Conservation (phyloP, 257 asterid species). For the Penstemon eatonii region DNA sequence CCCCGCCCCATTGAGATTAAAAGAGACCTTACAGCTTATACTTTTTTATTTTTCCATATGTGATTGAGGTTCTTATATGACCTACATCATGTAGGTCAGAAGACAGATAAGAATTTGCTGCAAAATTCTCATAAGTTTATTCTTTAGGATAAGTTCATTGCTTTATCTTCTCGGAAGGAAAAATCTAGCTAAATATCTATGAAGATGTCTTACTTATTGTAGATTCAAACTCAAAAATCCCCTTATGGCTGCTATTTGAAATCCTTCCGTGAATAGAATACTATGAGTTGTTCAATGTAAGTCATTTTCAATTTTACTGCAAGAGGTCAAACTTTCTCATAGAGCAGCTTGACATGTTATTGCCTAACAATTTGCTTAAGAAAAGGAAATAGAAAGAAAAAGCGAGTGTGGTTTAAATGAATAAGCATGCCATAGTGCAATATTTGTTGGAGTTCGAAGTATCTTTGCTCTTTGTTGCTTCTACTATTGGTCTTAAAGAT, state of each 20-base stretch:
- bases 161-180: constrained; percentile 20
- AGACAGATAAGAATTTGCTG: background rate
- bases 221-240: constrained; percentile 9
- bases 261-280: constrained; percentile 1
- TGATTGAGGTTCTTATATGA: constrained; percentile 5
- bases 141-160: constrained; percentile 16
- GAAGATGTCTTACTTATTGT: background rate
- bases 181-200: constrained; percentile 7
- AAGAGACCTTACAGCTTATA: background rate
- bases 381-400: constrained; percentile 5
- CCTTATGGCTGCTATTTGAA: constrained; percentile 14
- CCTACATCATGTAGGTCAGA: constrained; percentile 10
- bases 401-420: constrained; percentile 3
- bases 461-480: no score
- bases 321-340: constrained; percentile 1
- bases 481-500: no score
- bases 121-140: background rate
- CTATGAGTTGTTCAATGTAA: background rate
- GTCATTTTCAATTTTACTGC: constrained; percentile 16
- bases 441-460: background rate
- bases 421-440: background rate
- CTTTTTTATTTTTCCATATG: constrained; percentile 16
- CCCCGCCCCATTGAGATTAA: background rate
- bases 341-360: constrained; percentile 1
- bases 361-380: background rate